Conservation (phyloP, 352 stramenopile genomes). For the Phytophthora chlamydospora region DNA sequence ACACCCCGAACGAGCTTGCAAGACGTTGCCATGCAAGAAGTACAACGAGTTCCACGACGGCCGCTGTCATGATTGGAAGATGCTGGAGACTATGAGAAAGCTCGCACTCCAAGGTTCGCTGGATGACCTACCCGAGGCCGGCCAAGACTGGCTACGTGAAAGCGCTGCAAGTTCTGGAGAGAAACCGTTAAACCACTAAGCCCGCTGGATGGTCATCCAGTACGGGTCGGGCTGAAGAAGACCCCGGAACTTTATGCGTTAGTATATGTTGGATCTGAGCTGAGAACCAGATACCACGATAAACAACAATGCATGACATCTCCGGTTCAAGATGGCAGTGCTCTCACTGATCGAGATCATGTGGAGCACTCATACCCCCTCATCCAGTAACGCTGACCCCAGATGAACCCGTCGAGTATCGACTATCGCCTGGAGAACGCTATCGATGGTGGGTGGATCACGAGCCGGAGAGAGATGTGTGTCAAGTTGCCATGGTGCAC, state of each 20-base stretch:
- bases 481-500: not conserved
- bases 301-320: not conserved
- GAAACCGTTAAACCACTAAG: not conserved
- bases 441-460: constrained; percentile 13
- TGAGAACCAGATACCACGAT: not conserved
- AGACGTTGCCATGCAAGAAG: not conserved
- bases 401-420: not conserved
- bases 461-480: not conserved
- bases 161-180: not conserved
- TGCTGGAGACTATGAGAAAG: not conserved
- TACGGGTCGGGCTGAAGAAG: not conserved
- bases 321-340: constrained; percentile 2
- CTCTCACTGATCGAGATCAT: not conserved
- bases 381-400: no score
- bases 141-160: not conserved
- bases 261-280: constrained; percentile 1
- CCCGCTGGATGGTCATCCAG: not conserved
- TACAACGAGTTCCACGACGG: constrained; percentile 8
- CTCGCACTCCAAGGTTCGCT: not conserved
- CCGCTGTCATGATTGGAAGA: not conserved
- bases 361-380: no score
- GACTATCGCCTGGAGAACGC: constrained; percentile 7
- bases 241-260: not conserved
- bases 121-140: not conserved
- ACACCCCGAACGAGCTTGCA: not conserved